Evolutionary conservation across 2,329 filamentous ascomycete species (phyloP).

Genomic region (Venturiaceae sp.): DNA sequence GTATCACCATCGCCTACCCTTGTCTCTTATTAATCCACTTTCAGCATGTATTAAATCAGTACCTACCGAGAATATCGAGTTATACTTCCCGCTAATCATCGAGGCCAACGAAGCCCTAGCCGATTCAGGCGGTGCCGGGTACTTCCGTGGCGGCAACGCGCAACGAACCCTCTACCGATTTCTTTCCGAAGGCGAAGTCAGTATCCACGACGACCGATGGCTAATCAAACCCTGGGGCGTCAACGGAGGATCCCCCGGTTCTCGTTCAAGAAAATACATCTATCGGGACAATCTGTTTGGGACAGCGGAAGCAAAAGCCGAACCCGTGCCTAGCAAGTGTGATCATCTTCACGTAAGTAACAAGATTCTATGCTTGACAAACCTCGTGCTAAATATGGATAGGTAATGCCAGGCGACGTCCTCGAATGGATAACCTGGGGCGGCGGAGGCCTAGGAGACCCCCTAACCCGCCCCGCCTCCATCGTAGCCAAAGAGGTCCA

Average conservation of each 20-base stretch:
- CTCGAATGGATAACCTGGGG: conserved; percentile 43
- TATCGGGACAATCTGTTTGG: conserved; percentile 30
- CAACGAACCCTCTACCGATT: conserved; percentile 39
- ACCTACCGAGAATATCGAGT: conserved; percentile 38
- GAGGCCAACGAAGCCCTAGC: conserved; percentile 38
- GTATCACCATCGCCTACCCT: conserved; percentile 23
- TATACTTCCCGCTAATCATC: conserved; percentile 38
- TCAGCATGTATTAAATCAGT: conserved; percentile 40
- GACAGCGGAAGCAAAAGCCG: conserved; percentile 19
- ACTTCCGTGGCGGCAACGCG: conserved; percentile 38
- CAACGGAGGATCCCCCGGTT: conserved; percentile 35
- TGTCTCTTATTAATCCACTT: conserved; percentile 28
- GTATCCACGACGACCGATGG: conserved; percentile 40
- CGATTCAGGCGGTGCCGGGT: conserved; percentile 39
- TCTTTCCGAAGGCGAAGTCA: conserved; percentile 35
- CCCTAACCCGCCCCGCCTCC: conserved; percentile 31
- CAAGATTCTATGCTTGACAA: neutral
- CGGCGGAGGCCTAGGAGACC: conserved; percentile 38
- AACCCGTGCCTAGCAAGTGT: conserved; percentile 35
- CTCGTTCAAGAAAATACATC: conserved; percentile 32
- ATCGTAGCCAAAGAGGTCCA: conserved; percentile 37
- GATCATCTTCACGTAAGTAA: conserved; percentile 30
- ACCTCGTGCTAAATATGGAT: too few species aligned
- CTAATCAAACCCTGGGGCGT: conserved; percentile 41
- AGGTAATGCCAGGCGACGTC: conserved; percentile 32